Evolutionary conservation across 2,329 filamentous ascomycete genomes (phyloP).

Genomic region (Monosporascus sp.): DNA sequence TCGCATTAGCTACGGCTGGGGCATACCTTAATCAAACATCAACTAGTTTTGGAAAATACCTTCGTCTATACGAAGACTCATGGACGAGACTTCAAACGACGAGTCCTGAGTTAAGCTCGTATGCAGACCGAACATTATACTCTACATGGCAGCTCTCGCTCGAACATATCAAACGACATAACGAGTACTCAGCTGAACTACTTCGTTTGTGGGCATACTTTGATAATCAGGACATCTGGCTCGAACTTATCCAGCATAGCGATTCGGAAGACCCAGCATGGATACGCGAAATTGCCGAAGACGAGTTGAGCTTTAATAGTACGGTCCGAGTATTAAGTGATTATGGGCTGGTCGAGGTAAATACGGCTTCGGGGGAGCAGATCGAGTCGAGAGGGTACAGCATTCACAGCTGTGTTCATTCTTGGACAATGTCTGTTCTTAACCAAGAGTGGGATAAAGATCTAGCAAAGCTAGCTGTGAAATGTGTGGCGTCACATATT

Average conservation of each 20-base stretch:
- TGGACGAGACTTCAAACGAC: constrained; percentile 30
- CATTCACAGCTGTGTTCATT: constrained; percentile 25
- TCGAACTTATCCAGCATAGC: constrained; percentile 4
- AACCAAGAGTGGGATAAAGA: constrained; percentile 7
- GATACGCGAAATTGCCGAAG: constrained; percentile 2
- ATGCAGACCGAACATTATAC: constrained; percentile 29
- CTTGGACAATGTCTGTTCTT: constrained; percentile 10
- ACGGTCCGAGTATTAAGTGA: constrained; percentile 4
- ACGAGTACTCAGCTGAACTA: constrained; percentile 9
- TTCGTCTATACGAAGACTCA: constrained; percentile 31
- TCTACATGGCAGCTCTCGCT: constrained; percentile 36
- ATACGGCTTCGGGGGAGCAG: background rate
- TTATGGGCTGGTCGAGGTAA: constrained; percentile 6
- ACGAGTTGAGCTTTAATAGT: constrained; percentile 4
- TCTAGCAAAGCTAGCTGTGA: constrained; percentile 7
- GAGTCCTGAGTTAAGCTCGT: constrained; percentile 24
- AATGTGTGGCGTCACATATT: constrained; percentile 10
- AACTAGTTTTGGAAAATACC: constrained; percentile 32
- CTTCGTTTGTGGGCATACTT: constrained; percentile 11
- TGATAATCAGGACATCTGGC: constrained; percentile 12
- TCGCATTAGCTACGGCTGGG: constrained; percentile 41
- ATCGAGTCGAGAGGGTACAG: constrained; percentile 2
- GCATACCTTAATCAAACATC: constrained; percentile 35
- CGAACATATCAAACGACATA: constrained; percentile 27
- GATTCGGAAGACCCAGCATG: background rate